These are phyloP conservation scores for Lentinula edodes DNA, from an alignment of 768 basidiomycete genomes.

Conservation along the genomic window DNA sequence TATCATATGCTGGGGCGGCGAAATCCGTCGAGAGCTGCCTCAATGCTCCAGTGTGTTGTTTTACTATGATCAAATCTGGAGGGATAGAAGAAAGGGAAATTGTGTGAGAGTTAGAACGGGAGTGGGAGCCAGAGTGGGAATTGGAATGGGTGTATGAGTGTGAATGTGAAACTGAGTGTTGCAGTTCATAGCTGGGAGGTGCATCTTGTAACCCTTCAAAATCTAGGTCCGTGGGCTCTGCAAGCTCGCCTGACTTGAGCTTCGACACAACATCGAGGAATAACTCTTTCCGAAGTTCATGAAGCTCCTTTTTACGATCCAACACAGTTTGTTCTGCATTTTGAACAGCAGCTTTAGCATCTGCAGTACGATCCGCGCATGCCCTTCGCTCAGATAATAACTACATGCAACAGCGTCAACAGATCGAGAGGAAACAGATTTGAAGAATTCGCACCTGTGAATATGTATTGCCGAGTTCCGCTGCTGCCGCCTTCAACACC, in stretches of 20 bases:
- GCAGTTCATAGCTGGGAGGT: constrained; percentile 5
- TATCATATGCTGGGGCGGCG: background rate
- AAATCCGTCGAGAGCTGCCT: background rate
- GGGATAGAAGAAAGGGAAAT: background rate
- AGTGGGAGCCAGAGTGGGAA: background rate
- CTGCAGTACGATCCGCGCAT: background rate
- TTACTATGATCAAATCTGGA: background rate
- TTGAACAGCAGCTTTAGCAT: background rate
- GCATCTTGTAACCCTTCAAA: constrained; percentile 3
- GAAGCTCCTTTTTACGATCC: background rate
- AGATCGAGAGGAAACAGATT: too few species aligned
- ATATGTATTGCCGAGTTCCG: background rate
- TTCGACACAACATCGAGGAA: constrained; percentile 2
- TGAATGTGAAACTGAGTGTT: background rate
- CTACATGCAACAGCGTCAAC: background rate
- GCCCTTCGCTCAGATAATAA: constrained; percentile 2
- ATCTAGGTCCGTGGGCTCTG: background rate
- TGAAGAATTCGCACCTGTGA: background rate
- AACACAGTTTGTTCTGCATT: constrained; percentile 2
- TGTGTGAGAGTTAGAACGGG: background rate
- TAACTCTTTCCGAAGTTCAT: background rate
- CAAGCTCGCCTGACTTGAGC: constrained; percentile 3
- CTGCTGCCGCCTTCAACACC: background rate
- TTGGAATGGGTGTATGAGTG: background rate
- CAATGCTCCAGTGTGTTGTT: background rate